Percentiles rank a stretch among this genome's conserved stretches.
These are phyloP conservation scores for Eucalyptus shirleyi DNA, from an alignment of 345 rosid genomes.

Conservation along the genomic window DNA sequence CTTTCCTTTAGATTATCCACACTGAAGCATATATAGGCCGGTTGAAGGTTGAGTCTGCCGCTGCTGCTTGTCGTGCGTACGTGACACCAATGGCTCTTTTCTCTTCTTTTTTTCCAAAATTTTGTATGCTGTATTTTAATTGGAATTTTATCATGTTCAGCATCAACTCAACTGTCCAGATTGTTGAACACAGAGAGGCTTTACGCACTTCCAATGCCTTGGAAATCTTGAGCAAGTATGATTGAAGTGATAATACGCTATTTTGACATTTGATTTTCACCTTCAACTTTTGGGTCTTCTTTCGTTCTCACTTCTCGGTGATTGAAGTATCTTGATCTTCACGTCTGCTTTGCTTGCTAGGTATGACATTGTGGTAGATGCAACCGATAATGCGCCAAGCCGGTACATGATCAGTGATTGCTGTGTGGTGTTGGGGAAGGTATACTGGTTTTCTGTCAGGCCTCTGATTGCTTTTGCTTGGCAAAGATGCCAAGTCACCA, in stretches of 20 bases:
- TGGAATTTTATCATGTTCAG: slow-evolving; percentile 5
- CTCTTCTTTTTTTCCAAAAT: background rate
- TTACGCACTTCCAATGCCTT: slow-evolving; percentile 79
- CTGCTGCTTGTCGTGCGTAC: slow-evolving; percentile 78
- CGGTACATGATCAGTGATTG: slow-evolving; percentile 98
- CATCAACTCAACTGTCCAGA: slow-evolving; percentile 59
- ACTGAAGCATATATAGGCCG: slow-evolving; percentile 87
- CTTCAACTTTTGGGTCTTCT: background rate
- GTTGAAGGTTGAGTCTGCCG: slow-evolving; percentile 87
- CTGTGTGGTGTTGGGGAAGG: slow-evolving; percentile 89
- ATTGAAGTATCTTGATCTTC: slow-evolving; percentile 5
- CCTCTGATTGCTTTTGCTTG: background rate
- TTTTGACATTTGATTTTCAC: background rate
- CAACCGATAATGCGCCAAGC: slow-evolving; percentile 89
- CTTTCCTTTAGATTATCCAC: slow-evolving; percentile 65
- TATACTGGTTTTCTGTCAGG: slow-evolving; percentile 2
- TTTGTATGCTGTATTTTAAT: background rate
- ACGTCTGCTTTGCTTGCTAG: slow-evolving; percentile 26
- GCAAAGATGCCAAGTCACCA: background rate
- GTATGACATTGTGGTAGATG: slow-evolving; percentile 82
- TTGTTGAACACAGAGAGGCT: slow-evolving; percentile 74
- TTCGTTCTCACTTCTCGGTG: background rate
- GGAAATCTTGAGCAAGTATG: slow-evolving; percentile 87
- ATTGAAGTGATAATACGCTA: background rate
- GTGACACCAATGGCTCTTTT: background rate